Base-by-base conservation (phyloP, 2,329 filamentous ascomycete species). In the Neoarthrinium moseri region DNA sequence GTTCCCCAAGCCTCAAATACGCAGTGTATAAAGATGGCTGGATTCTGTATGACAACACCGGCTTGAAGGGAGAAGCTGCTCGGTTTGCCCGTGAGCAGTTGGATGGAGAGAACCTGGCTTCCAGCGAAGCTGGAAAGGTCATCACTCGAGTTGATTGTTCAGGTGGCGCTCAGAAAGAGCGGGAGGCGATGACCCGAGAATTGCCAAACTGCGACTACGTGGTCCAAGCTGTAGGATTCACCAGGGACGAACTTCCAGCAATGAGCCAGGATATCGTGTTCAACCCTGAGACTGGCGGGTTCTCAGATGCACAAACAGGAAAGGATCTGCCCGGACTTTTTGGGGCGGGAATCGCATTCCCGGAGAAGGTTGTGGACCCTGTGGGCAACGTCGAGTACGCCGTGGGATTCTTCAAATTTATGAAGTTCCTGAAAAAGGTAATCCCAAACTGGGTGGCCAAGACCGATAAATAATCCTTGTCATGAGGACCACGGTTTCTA, bases 321-420 rank as follows among this genome's bases (percentile, higher is more conserved):
- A 51, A 63, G 23, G 63, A 61, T 21, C 60, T 83, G 17, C 73
- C 71, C 2, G 78, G 79, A 0, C 55, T 84, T 15, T 81, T 75
- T 56, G 82, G 78, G 3, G 81, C 80, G 0, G 82, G 82, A 0
- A 85, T 86, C 53, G 81, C 81, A 1, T 86, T 78, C 54, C 82
- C 82, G 0, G 78, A 84, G 57, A 67, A 71, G 20, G 80, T 84
- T 5, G 72, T 72, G 7, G 82, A 85, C 65, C 81, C 80, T 1
- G 64, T 73, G 32, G 80, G 81, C 0, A 84, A 83, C 58, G 75
- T 80, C 6, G 81, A 84, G 62, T 70, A 74, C 55, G 78, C 79
- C 1, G 82, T 85, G 41, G 82, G 82, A 0, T 75, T 84, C 57
- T 82, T 71, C 57, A 85, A 86, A 63, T 85, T 86, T 52, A 84